Conservation (phyloP, 495 filamentous ascomycete genomes). For the Hyaloscypha bicolor region DNA sequence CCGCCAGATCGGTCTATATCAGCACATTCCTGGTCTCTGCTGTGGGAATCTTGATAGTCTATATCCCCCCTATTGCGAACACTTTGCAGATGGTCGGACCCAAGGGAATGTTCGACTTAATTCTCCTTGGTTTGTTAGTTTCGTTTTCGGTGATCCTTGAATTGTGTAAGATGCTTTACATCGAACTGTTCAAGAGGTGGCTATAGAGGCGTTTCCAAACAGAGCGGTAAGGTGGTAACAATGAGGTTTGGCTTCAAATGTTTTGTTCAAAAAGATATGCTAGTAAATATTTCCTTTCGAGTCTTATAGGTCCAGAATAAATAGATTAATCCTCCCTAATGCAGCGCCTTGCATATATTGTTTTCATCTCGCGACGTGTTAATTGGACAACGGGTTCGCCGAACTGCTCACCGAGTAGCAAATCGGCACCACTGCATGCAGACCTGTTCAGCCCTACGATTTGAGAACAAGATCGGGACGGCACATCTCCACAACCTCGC, state of each 20-base stretch:
- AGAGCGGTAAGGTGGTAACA: background rate
- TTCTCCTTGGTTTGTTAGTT: constrained; percentile 1
- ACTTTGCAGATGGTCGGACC: background rate
- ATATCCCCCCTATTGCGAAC: background rate
- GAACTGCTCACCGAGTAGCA: background rate
- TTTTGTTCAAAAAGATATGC: background rate
- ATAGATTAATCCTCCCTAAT: background rate
- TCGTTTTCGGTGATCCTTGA: background rate
- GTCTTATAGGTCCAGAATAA: background rate
- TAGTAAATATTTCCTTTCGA: background rate
- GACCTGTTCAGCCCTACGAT: constrained; percentile 10
- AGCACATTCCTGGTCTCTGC: background rate
- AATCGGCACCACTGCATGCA: background rate
- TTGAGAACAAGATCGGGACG: constrained; percentile 1
- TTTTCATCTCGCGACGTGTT: background rate
- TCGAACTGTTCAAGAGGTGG: constrained; percentile 9
- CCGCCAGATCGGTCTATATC: background rate
- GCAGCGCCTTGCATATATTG: background rate
- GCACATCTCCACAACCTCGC: background rate
- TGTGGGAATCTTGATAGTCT: background rate
- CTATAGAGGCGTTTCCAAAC: background rate
- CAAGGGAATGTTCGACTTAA: background rate
- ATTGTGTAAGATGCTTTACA: constrained; percentile 3
- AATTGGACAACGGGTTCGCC: background rate
- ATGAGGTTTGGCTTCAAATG: background rate